Conservation (phyloP, 2,329 filamentous ascomycete genomes). For the Colletotrichum eleusines region DNA sequence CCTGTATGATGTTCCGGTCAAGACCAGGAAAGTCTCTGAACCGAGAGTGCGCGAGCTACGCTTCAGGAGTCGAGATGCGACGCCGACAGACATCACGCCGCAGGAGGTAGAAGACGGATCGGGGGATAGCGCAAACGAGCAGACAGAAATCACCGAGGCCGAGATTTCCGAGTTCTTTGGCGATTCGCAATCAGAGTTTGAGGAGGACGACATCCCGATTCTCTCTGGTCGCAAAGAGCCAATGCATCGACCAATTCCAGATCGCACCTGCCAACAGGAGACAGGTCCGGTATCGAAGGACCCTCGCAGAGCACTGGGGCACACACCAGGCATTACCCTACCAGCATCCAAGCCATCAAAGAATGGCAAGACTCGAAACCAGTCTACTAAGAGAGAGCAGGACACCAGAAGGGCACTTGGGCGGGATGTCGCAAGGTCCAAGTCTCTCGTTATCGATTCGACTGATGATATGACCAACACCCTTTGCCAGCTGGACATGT, state of each 20-base stretch:
- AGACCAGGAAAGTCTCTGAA: background rate
- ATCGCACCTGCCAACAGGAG: background rate
- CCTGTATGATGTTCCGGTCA: background rate
- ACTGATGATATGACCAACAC: constrained; percentile 28
- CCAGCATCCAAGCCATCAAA: background rate
- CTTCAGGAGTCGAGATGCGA: background rate
- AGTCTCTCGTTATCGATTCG: constrained; percentile 7
- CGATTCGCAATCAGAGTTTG: constrained; percentile 25
- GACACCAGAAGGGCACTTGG: background rate
- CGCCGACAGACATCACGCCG: background rate
- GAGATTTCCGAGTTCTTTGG: constrained; percentile 35
- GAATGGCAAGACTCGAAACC: background rate
- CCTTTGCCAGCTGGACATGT: constrained; percentile 33
- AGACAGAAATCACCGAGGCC: constrained; percentile 36
- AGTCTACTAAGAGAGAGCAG: background rate
- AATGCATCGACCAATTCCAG: background rate
- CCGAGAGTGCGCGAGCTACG: constrained; percentile 9
- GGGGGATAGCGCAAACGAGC: constrained; percentile 17
- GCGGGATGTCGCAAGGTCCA: background rate
- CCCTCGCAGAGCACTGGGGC: background rate
- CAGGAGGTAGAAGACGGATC: constrained; percentile 9
- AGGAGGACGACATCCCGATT: constrained; percentile 5
- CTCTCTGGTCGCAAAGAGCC: background rate
- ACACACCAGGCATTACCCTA: background rate
- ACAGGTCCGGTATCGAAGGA: background rate